These are phyloP conservation scores for Trypanosoma conorhini DNA, from an alignment of 208 protist species.

Conservation along the genomic window DNA sequence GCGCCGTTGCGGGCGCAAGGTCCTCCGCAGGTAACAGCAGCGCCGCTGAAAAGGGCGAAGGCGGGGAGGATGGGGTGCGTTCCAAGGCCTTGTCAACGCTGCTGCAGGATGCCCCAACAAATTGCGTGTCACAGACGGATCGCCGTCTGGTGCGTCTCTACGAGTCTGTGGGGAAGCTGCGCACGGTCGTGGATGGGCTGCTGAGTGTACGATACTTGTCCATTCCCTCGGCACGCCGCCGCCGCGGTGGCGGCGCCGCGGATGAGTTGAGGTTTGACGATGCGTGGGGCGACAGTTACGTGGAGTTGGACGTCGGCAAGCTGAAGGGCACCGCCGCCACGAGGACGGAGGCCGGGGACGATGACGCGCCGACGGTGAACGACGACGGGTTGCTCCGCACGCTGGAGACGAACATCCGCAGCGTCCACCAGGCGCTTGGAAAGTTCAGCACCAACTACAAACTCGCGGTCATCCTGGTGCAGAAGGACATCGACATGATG, in stretches of 20 bases:
- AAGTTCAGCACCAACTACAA: constrained; percentile 85
- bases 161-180: constrained; percentile 57
- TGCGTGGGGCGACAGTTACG: constrained; percentile 41
- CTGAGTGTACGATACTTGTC: constrained; percentile 77
- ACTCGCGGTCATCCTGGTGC: constrained; percentile 75
- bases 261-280: constrained; percentile 67
- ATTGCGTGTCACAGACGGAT: constrained; percentile 56
- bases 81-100: constrained; percentile 39
- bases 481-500: constrained; percentile 75
- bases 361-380: neutral
- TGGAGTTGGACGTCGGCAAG: constrained; percentile 69
- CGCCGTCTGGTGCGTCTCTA: constrained; percentile 71
- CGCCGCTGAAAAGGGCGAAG: constrained; percentile 6
- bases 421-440: constrained; percentile 52
- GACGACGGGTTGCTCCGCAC: constrained; percentile 60
- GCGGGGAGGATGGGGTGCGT: constrained; percentile 2
- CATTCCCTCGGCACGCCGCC: constrained; percentile 43
- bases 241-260: constrained; percentile 39
- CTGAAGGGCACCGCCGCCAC: constrained; percentile 22
- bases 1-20: constrained; percentile 34
- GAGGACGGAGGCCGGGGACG: neutral
- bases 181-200: constrained; percentile 65
- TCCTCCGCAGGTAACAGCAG: constrained; percentile 6
- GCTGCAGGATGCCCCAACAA: constrained; percentile 28
- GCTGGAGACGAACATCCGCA: constrained; percentile 62